Evolutionary conservation across 768 basidiomycete genomes (phyloP).

Genomic region (Termitomyces bulborhizus): DNA sequence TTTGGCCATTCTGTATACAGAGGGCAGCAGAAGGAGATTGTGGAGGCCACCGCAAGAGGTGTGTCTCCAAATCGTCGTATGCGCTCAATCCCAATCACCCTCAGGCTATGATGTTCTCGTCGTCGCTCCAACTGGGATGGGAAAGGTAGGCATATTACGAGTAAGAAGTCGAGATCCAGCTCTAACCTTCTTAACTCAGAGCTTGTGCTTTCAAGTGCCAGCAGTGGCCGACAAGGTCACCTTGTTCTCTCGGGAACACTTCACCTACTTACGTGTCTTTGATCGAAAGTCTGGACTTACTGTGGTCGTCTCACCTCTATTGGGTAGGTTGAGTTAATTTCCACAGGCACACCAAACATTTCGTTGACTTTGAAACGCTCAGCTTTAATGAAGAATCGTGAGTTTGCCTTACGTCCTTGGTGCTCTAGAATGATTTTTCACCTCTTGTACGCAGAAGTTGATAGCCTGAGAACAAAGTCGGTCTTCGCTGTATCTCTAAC

Average conservation of each 20-base stretch:
- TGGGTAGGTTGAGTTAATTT: slow-evolving; percentile 39
- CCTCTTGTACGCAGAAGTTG: slow-evolving; percentile 44
- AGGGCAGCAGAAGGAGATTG: slow-evolving; percentile 73
- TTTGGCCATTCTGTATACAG: slow-evolving; percentile 67
- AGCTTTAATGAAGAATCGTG: slow-evolving; percentile 85
- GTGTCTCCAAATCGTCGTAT: slow-evolving; percentile 1
- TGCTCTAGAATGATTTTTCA: background rate
- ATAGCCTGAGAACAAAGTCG: slow-evolving; percentile 45
- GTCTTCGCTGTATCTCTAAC: slow-evolving; percentile 57
- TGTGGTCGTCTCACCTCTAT: slow-evolving; percentile 70
- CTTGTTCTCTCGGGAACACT: background rate
- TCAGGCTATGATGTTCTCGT: slow-evolving; percentile 71
- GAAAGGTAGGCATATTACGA: slow-evolving; percentile 48
- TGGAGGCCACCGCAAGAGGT: slow-evolving; percentile 66
- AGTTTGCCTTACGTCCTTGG: slow-evolving; percentile 15
- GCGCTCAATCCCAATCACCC: background rate
- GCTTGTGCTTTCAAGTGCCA: slow-evolving; percentile 82
- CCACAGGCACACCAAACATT: background rate
- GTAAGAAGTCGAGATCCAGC: background rate
- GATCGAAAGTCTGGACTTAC: slow-evolving; percentile 55
- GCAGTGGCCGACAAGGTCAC: slow-evolving; percentile 58
- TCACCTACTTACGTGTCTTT: background rate
- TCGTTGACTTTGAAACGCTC: background rate
- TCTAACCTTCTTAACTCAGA: slow-evolving; percentile 32
- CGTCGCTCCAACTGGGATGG: slow-evolving; percentile 85